Conservation (phyloP, 2,329 filamentous ascomycete species). For the Trichoderma asperellum region DNA sequence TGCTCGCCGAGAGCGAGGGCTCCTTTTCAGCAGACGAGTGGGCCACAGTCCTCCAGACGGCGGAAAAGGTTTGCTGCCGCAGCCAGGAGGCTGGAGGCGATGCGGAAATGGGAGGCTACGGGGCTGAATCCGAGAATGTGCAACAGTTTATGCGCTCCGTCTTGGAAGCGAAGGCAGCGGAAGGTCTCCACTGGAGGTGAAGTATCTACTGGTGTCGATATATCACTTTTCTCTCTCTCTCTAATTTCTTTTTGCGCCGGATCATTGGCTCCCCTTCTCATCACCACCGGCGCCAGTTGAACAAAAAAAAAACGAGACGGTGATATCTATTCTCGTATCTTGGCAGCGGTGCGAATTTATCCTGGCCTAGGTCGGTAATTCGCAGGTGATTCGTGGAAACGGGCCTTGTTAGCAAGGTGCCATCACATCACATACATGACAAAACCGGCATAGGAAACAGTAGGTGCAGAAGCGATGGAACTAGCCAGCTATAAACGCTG, state of each 20-base stretch:
- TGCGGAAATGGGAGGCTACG: constrained; percentile 51
- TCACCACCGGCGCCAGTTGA: constrained; percentile 3
- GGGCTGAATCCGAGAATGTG: constrained; percentile 52
- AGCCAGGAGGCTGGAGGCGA: constrained; percentile 45
- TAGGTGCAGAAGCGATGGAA: neutral
- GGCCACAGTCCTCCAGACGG: constrained; percentile 69
- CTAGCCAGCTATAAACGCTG: constrained; percentile 1
- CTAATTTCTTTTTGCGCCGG: neutral
- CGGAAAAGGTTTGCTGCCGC: constrained; percentile 66
- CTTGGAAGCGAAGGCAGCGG: constrained; percentile 58
- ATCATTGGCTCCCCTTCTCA: neutral
- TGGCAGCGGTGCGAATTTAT: neutral
- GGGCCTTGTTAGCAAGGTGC: constrained; percentile 3
- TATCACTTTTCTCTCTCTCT: neutral
- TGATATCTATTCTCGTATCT: neutral
- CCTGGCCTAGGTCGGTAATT: neutral
- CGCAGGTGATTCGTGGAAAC: constrained; percentile 4
- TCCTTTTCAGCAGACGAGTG: constrained; percentile 75
- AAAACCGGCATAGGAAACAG: neutral
- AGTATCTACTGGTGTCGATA: constrained; percentile 4
- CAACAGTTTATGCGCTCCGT: constrained; percentile 65
- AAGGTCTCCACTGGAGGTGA: constrained; percentile 63
- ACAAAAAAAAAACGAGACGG: neutral
- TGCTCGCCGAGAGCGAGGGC: constrained; percentile 83
- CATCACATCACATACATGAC: constrained; percentile 3